Evolutionary conservation across 2,329 filamentous ascomycete species (phyloP).

Genomic region (Exophiala oligosperma): DNA sequence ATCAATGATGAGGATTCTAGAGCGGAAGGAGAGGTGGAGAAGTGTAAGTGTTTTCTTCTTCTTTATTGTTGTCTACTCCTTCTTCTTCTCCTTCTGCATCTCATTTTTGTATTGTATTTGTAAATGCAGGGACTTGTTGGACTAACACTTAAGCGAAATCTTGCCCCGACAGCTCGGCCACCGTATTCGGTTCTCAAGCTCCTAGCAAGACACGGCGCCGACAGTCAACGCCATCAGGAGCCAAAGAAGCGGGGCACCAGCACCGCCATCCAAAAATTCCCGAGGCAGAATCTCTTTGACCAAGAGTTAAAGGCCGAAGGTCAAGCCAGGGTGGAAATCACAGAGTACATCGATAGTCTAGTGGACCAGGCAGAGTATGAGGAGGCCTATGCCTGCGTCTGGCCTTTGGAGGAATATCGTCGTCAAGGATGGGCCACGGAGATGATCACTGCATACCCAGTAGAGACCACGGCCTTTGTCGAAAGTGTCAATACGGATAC

Average conservation of each 20-base stretch:
- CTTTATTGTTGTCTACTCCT: too few relatives aligned
- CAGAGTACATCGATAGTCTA: constrained; percentile 53
- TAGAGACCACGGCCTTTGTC: constrained; percentile 9
- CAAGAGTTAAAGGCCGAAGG: constrained; percentile 29
- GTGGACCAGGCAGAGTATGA: constrained; percentile 11
- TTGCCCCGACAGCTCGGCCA: constrained; percentile 1
- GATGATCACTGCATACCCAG: constrained; percentile 17
- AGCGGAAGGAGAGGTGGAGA: background rate
- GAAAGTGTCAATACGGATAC: constrained; percentile 1
- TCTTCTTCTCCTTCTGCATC: too few relatives aligned
- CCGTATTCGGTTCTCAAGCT: constrained; percentile 20
- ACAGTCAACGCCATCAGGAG: background rate
- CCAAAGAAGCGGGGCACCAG: background rate
- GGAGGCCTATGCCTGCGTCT: constrained; percentile 15
- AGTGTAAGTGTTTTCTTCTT: background rate
- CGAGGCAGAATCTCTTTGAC: constrained; percentile 13
- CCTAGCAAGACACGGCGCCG: constrained; percentile 9
- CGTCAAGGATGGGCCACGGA: constrained; percentile 15
- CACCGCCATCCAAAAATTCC: too few relatives aligned
- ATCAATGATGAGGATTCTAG: background rate
- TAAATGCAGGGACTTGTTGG: background rate
- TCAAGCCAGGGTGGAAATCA: constrained; percentile 56
- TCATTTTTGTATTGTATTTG: too few relatives aligned
- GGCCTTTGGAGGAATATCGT: constrained; percentile 20
- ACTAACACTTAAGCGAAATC: background rate